Base-by-base conservation (phyloP, 495 filamentous ascomycete species). In the Aspergillus conjunctus region DNA sequence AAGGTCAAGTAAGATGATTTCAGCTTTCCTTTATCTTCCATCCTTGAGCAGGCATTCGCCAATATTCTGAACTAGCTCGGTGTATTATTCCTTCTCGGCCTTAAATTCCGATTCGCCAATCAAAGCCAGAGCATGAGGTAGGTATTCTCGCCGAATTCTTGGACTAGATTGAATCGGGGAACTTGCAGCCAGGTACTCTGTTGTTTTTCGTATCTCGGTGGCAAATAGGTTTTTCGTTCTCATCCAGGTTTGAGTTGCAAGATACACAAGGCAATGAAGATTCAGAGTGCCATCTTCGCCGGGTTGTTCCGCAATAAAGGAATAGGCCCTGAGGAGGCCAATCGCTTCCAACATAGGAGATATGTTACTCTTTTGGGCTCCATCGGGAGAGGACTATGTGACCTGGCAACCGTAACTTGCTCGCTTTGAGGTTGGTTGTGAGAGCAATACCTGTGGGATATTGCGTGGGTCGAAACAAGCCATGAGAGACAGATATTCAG, bases 111-210 rank as follows among this genome's bases (percentile, higher is more conserved):
- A 4, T 9, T 46, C 44, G 10, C 10, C 9, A 14, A 18, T 46
- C 15, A 58, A 15, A 39, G 33, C 14, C 18, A 58, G 46, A 8
- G 32, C 46, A 21, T 51, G 56, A 6, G 56, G 56, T 9, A 58
- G 46, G 20, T 43, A 58, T 43, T 58, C 17, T 15, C 46, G 34
- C 45, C 45, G 50, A 5, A 58, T 4, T 15, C 43, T 15, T n/a
- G 31, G 56, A 11, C 49, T 51, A 2, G 22, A 43, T 51, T 41
- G 1, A 17, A 30, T 12, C 9, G 56, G 45, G 12, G 50, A 58
- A 5, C 11, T n/a, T 1, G 39, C 12, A 10, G 4, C 1, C 20
- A 11, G 41, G 12, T 17, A n/a, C 33, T 32, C 20, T 39, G 46
- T 45, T 18, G 56, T 17, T 39, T 41, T 41, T 15, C 11, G 1